Base-by-base conservation (phyloP, 306 rosid genomes). In the Dalbergia cochinchinensis region DNA sequence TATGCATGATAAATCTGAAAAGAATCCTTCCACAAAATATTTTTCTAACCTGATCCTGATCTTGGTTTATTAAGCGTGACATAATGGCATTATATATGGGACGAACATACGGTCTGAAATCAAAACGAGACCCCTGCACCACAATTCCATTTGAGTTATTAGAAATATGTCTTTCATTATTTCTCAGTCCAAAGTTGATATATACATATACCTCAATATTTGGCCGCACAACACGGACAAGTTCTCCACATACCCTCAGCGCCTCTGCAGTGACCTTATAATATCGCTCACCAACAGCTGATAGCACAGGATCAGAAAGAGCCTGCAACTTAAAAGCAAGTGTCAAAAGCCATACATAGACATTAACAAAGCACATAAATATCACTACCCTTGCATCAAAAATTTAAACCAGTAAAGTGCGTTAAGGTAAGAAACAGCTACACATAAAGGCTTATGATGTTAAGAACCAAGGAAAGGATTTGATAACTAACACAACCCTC, bases 191-290 rank as follows among this genome's bases (percentile, higher is more conserved):
- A 60, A 65, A 84, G 44, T 69, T 71, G 77, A 69, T 55, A 58
- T n/a, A 41, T 8, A 79, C 35, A 85, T 85, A 31, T 68, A 96
- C 99, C 95, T 91, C 92, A 87, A 87, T 86, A 76, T 86, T 79
- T 44, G 99, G 98, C 48, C 99, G 94, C 78, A 96, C 93, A 76
- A 96, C 97, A 65, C 92, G 92, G 48, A 96, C 97, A 48, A 96
- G 98, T 80, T 91, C 96, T 77, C 98, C 99, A 71, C 99, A 96
- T 59, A 93, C 99, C 83, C 98, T 90, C 76, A 96, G 87, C 44
- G 99, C 99, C 87, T 96, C 99, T 58, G 99, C 99, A 26, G 99
- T 93, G 81, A 96, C 99, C 91, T 96, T 96, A 87, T 96, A 96
- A 85, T 96, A 96, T 31, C 99, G 98, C 91, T 96, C 99, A 77